A percentile compares a stretch with the other conserved stretches of the same genome.
phyloP scores from a whole-genome alignment of 805 yeast species.

The Dipodascus albidus region DNA sequence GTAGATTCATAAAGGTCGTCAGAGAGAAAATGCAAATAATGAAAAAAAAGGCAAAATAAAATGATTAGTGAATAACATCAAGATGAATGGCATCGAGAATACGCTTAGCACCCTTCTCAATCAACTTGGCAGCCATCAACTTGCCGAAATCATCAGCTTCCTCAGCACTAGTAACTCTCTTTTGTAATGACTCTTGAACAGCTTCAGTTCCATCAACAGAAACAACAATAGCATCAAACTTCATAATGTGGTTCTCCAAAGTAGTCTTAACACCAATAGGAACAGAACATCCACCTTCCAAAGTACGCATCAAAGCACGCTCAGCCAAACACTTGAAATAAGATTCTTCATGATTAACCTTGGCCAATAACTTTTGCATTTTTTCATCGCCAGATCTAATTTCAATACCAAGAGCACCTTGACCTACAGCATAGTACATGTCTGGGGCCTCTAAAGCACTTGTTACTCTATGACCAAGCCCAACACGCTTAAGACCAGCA shows the following conservation, averaged over 20 bases:
- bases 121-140: constrained; percentile 53
- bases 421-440: constrained; percentile 97
- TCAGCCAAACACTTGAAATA: constrained; percentile 78
- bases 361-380: constrained; percentile 46
- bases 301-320: constrained; percentile 69
- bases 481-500: constrained; percentile 77
- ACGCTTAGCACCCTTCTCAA: constrained; percentile 67
- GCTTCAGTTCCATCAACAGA: constrained; percentile 68
- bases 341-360: constrained; percentile 55
- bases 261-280: constrained; percentile 84
- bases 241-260: constrained; percentile 36
- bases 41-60: neutral
- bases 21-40: neutral
- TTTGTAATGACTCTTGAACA: constrained; percentile 45
- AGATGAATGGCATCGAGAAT: constrained; percentile 69
- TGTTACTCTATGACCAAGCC: constrained; percentile 66
- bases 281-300: constrained; percentile 97
- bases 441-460: constrained; percentile 56
- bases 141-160: constrained; percentile 68
- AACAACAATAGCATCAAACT: constrained; percentile 62
- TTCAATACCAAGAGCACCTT: constrained; percentile 93
- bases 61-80: constrained; percentile 9
- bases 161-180: constrained; percentile 30
- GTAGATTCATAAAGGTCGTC: too few relatives aligned
- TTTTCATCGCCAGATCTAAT: constrained; percentile 58